Evolutionary conservation across 2,329 filamentous ascomycete genomes (phyloP).

Genomic region (Arthrobotrys conoides): DNA sequence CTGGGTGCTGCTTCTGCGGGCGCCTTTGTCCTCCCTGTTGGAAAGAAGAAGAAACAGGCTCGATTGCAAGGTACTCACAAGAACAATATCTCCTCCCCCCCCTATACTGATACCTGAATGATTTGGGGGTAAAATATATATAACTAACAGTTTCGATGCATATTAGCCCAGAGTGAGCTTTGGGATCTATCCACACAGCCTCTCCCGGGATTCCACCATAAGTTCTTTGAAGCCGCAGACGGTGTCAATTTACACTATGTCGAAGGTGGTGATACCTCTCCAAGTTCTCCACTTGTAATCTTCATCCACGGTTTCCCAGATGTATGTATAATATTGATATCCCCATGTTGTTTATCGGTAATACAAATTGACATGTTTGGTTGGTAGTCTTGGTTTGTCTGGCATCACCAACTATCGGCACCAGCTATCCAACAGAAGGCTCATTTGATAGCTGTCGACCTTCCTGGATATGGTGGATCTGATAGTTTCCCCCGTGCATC

Average conservation of each 20-base stretch:
- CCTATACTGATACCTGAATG: background rate
- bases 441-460: slow-evolving; percentile 53
- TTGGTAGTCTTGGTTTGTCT: slow-evolving; percentile 54
- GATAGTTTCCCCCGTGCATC: slow-evolving; percentile 37
- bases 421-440: slow-evolving; percentile 57
- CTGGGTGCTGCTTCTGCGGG: slow-evolving; percentile 42
- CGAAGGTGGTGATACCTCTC: slow-evolving; percentile 51
- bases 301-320: slow-evolving; percentile 59
- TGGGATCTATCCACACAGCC: slow-evolving; percentile 55
- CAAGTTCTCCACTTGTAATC: slow-evolving; percentile 40
- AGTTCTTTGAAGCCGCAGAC: slow-evolving; percentile 46
- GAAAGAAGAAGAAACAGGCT: slow-evolving; percentile 56
- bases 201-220: slow-evolving; percentile 54
- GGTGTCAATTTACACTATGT: slow-evolving; percentile 57
- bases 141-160: background rate
- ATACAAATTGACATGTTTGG: background rate
- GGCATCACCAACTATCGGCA: slow-evolving; percentile 52
- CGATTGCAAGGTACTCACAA: slow-evolving; percentile 37
- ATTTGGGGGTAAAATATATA: background rate
- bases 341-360: background rate
- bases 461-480: slow-evolving; percentile 56
- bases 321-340: slow-evolving; percentile 13
- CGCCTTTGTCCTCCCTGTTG: slow-evolving; percentile 43
- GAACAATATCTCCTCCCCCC: background rate
- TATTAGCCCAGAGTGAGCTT: slow-evolving; percentile 44